Evolutionary conservation across 495 filamentous ascomycete species (phyloP), one percentile per base, ranked within the genome.

Genomic region (Evernia prunastri): DNA sequence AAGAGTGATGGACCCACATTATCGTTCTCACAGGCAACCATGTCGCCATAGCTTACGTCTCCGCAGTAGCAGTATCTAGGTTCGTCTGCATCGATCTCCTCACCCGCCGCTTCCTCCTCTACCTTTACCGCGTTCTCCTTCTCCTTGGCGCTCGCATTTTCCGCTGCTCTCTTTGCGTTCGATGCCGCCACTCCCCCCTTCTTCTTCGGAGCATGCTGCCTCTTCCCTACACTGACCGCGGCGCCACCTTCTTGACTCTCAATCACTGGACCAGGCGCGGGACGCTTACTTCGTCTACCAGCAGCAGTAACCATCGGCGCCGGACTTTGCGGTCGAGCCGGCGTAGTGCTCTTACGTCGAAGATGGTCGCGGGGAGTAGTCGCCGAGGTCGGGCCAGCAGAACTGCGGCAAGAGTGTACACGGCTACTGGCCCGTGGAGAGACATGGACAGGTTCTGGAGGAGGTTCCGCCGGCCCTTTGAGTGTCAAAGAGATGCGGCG

Each of bases 11-110:
- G 66, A 81, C 91, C 84, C 80, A 96, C 92, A 79, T 95, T 86
- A 61, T 78, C 76, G 70, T 95, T 96, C 69, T 97, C 94, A 70
- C 94, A 98, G 68, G 87, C 86, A 71, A 98, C 92, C 94, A 98
- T 98, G 33, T 84, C 87, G 58, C 94, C 94, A 72, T 86, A 96
- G 71, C 91, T 96, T 49, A 97, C 91, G 61, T 93, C 83, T 63
- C 91, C 88, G 74, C 94, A 98, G 17, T 94, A 72, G 74, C 94
- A 98, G 73, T 97, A 98, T 58, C 86, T 80, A 18, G 90, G 87
- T 77, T 97, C 94, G 67, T 92, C 81, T 8, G 90, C 86, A 74
- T 96, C 91, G 69, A 96, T 91, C 63, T 87, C 79, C 69, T 96
- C 92, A 10, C 81, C 85, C 59, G 84, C 84, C 61, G 86, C 85